Percentiles rank a stretch among this genome's conserved stretches.
Conservation (phyloP, 169 alveolate genomes). For the Sarcocystis neurona region DNA sequence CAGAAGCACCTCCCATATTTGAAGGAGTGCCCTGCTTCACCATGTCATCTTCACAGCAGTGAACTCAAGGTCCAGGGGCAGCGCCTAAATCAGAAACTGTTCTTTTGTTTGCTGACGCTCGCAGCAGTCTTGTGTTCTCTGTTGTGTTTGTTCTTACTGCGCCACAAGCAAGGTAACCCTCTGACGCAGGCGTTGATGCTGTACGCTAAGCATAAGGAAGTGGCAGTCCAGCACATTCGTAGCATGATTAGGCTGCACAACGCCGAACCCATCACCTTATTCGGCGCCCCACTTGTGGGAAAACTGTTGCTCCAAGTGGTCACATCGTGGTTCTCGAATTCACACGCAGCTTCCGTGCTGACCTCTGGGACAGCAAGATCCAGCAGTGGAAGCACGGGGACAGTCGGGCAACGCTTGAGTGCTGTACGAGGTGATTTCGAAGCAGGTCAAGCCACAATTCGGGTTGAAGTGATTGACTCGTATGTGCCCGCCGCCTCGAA, state of each 20-base stretch:
- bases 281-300: background rate
- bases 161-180: background rate
- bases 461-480: background rate
- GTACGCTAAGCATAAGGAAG: too few species aligned
- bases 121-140: background rate
- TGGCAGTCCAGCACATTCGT: too few species aligned
- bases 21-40: background rate
- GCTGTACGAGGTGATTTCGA: too few species aligned
- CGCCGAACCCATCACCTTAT: background rate
- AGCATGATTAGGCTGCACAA: background rate
- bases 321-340: background rate
- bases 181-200: too few species aligned
- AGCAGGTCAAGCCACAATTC: too few species aligned
- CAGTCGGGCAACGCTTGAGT: too few species aligned
- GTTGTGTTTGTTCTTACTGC: background rate
- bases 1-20: background rate
- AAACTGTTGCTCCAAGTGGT: background rate
- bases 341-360: background rate
- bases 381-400: too few species aligned
- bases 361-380: too few species aligned
- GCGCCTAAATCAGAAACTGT: background rate
- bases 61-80: background rate
- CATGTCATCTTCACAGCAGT: background rate
- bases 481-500: background rate
- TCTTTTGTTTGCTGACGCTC: background rate